These are phyloP conservation scores for Xeromyces bisporus DNA, from an alignment of 495 filamentous ascomycete genomes.

Conservation along the genomic window DNA sequence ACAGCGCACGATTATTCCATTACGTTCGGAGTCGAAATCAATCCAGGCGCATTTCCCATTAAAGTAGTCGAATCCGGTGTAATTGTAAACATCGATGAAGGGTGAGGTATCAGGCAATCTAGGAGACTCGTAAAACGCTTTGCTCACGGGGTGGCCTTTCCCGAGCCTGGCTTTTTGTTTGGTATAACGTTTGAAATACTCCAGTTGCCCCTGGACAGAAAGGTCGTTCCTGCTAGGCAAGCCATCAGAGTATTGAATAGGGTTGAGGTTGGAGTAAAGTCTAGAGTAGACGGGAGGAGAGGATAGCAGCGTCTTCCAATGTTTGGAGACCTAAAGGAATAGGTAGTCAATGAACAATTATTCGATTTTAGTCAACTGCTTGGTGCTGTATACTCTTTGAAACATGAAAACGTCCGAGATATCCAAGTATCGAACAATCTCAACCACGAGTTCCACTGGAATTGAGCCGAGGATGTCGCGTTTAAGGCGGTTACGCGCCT, in stretches of 20 bases:
- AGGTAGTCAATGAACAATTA: too few relatives aligned
- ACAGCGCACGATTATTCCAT: constrained; percentile 6
- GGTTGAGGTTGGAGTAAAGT: too few relatives aligned
- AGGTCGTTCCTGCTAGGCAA: constrained; percentile 1
- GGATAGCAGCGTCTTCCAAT: constrained; percentile 17
- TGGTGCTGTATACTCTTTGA: constrained; percentile 19
- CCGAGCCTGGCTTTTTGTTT: constrained; percentile 10
- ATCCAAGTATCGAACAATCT: constrained; percentile 10
- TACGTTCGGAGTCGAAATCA: not conserved
- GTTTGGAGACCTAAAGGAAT: constrained; percentile 22
- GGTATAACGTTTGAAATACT: constrained; percentile 6
- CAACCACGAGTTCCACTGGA: constrained; percentile 16
- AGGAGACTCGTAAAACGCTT: not conserved
- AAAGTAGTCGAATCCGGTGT: constrained; percentile 7
- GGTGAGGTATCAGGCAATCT: not conserved
- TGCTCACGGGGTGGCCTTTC: constrained; percentile 6
- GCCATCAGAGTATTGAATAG: too few relatives aligned
- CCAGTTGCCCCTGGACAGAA: not conserved
- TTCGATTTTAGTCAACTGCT: too few relatives aligned
- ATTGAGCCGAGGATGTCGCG: constrained; percentile 19
- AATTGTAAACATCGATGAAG: too few relatives aligned
- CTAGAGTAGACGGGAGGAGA: constrained; percentile 6
- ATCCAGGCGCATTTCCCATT: constrained; percentile 12
- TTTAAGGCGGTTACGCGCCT: constrained; percentile 9
- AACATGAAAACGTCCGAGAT: constrained; percentile 13